A percentile compares a stretch with the other conserved stretches of the same genome.
phyloP scores from a whole-genome alignment of 176 grass and related monocot species.

The Rhynchospora pubera region DNA sequence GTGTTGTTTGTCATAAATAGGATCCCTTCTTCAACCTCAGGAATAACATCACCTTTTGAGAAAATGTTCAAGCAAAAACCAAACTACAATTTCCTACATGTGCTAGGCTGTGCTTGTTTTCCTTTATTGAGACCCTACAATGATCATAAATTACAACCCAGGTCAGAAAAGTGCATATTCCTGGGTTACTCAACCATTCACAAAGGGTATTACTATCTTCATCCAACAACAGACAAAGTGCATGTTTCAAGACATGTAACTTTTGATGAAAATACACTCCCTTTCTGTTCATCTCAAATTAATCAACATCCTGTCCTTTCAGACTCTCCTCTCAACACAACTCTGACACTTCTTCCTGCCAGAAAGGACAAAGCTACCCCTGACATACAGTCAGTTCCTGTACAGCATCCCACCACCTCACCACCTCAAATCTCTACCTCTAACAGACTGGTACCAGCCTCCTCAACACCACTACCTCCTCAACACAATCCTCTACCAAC shows the following conservation, averaged over 20 bases:
- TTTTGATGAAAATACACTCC: not conserved
- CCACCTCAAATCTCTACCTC: too few species aligned
- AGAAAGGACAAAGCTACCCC: too few species aligned
- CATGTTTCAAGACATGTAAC: not conserved
- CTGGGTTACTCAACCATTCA: not conserved
- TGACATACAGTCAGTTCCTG: too few species aligned
- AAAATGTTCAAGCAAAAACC: not conserved
- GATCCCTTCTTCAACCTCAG: not conserved
- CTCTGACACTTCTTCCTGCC: too few species aligned
- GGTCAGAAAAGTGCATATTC: not conserved
- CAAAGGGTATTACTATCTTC: not conserved
- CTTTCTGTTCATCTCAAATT: not conserved
- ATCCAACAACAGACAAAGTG: fast-evolving
- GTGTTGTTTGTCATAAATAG: not conserved
- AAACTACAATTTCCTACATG: not conserved
- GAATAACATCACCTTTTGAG: not conserved
- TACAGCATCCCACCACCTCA: too few species aligned
- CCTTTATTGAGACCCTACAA: not conserved
- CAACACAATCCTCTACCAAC: too few species aligned
- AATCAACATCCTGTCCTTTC: too few species aligned
- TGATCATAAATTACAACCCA: not conserved
- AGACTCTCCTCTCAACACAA: too few species aligned
- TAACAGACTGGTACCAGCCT: too few species aligned
- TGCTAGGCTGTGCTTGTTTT: not conserved
- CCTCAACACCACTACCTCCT: too few species aligned